Percentiles rank a stretch among this genome's conserved stretches.
Evolutionary conservation across 2,329 filamentous ascomycete genomes (phyloP).

Genomic region (Fusarium sulawesiense): DNA sequence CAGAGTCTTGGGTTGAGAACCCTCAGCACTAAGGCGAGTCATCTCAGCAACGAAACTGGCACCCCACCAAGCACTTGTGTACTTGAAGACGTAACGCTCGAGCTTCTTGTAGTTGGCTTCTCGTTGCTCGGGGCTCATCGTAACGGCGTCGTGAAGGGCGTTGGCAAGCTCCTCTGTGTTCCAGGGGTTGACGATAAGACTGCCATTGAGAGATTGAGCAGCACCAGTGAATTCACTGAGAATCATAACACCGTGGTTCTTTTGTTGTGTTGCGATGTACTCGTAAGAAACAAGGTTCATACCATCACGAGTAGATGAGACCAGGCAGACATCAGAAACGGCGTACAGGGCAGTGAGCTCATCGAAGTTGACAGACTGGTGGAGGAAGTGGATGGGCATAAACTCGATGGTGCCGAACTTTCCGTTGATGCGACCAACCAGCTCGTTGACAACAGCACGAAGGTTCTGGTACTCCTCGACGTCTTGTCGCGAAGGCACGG

Average conservation of each 20-base stretch:
- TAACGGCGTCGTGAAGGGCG: constrained; percentile 95
- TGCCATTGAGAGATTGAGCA: constrained; percentile 92
- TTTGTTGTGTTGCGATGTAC: constrained; percentile 93
- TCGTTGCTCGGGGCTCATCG: constrained; percentile 91
- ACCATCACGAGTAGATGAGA: constrained; percentile 94
- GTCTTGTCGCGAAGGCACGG: constrained; percentile 92
- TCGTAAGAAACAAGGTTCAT: constrained; percentile 99
- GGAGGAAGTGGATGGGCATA: constrained; percentile 98
- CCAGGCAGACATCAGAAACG: constrained; percentile 90
- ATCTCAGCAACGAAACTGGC: constrained; percentile 91
- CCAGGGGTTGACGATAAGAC: constrained; percentile 97
- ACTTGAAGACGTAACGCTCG: constrained; percentile 95
- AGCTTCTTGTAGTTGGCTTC: constrained; percentile 90
- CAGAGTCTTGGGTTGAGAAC: constrained; percentile 54
- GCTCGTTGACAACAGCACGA: constrained; percentile 93
- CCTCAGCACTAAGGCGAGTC: constrained; percentile 60
- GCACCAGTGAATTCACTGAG: constrained; percentile 97
- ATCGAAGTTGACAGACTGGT: constrained; percentile 94
- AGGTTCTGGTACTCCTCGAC: constrained; percentile 99
- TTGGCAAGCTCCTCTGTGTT: constrained; percentile 96
- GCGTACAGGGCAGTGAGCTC: constrained; percentile 95
- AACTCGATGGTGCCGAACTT: constrained; percentile 97
- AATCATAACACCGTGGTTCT: constrained; percentile 92
- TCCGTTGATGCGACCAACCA: constrained; percentile 96
- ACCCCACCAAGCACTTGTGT: constrained; percentile 97